Conservation (phyloP, 2,329 filamentous ascomycete species). For the Sporothrix globosa region DNA sequence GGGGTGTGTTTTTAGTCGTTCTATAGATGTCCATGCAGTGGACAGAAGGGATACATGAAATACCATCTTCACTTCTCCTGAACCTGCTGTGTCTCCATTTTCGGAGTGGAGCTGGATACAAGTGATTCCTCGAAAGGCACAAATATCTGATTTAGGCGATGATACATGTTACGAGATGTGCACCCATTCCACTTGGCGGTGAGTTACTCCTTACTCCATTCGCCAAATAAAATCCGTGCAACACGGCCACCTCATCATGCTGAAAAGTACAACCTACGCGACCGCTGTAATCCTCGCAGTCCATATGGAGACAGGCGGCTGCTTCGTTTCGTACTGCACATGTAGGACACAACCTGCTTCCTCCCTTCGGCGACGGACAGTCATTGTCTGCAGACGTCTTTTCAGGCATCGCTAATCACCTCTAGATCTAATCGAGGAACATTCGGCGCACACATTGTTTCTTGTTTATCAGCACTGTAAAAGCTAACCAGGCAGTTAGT, state of each 20-base stretch:
- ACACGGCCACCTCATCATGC: not conserved
- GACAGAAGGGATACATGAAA: conserved; percentile 17
- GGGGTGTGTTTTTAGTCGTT: not conserved
- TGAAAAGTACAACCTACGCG: not conserved
- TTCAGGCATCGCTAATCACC: not conserved
- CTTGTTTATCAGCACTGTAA: not conserved
- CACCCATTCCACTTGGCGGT: not conserved
- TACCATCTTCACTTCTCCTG: conserved; percentile 25
- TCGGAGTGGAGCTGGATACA: not conserved
- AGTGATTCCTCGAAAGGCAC: not conserved
- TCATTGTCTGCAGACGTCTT: not conserved
- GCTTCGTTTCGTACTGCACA: not conserved
- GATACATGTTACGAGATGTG: not conserved
- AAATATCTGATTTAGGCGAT: not conserved
- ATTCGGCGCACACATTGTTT: not conserved
- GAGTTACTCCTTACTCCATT: not conserved
- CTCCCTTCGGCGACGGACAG: too few relatives aligned
- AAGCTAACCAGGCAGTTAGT: too few relatives aligned
- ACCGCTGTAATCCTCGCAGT: not conserved
- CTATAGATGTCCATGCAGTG: not conserved
- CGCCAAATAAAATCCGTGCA: conserved; percentile 4
- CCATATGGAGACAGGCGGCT: not conserved
- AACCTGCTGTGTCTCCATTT: not conserved
- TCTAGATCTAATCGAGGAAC: not conserved
- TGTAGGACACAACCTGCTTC: too few relatives aligned